phyloP scores from a whole-genome alignment of 1,284 basidiomycete genomes.

The Sanghuangporus sanghuang region DNA sequence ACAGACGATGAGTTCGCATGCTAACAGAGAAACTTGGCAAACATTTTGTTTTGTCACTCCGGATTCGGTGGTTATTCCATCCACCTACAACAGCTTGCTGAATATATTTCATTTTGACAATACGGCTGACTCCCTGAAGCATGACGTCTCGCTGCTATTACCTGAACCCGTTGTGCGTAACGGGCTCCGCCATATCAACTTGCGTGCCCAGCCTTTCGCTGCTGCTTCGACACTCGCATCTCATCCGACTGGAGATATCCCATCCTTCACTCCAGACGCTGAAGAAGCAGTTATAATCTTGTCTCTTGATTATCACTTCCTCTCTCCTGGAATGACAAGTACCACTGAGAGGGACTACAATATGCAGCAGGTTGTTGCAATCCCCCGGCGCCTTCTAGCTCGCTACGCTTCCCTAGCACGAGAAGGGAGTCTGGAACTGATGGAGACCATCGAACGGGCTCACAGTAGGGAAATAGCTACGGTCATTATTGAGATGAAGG shows the following conservation, averaged over 20 bases:
- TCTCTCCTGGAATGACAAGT: neutral
- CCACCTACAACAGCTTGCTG: conserved; percentile 2
- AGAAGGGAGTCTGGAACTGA: neutral
- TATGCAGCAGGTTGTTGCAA: neutral
- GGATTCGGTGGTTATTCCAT: conserved; percentile 12
- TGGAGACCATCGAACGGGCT: neutral
- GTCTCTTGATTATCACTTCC: neutral
- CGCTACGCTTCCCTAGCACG: neutral
- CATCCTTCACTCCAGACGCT: conserved; percentile 3
- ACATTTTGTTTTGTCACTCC: conserved; percentile 14
- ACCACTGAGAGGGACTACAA: neutral
- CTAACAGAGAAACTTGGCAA: conserved; percentile 7
- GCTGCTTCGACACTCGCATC: neutral
- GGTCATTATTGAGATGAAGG: neutral
- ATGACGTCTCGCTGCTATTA: conserved; percentile 7
- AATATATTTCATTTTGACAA: conserved; percentile 13
- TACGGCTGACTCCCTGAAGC: conserved; percentile 1
- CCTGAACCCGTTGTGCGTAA: neutral
- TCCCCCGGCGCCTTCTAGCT: neutral
- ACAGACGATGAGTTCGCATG: neutral
- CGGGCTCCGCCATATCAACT: neutral
- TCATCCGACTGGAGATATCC: neutral
- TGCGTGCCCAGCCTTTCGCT: neutral
- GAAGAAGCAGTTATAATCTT: conserved; percentile 5
- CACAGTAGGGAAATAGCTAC: neutral